Evolutionary conservation across 371 early-diverging fungal species (phyloP), one percentile per base, ranked within the genome.

Genomic region (Mucor velutinosus): DNA sequence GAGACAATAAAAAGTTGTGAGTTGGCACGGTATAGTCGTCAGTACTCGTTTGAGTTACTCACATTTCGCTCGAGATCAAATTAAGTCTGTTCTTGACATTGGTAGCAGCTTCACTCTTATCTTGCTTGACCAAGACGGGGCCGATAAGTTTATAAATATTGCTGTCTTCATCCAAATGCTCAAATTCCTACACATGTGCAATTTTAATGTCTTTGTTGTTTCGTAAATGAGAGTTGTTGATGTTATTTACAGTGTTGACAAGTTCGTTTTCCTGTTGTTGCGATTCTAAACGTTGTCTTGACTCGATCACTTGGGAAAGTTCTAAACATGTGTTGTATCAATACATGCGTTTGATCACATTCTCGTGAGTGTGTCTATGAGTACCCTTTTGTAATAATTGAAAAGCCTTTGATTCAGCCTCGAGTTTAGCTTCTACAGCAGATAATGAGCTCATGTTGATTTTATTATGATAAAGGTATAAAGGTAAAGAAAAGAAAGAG

Each of bases 61-160:
- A 93, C 95, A 96, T 94, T 85, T 98, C 97, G 7, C 80, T 81
- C 27, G 81, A 75, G 75, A 98, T 98, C 64, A 90, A 94, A 47
- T 96, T 94, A 61, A 98, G 87, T 65, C 99, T 93, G 85, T 97
- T 97, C 72, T 91, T 89, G 25, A 98, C 97, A 68, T 97, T 97
- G 30, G 87, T 76, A 17, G 71, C 77, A 27, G 99, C 97, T 77
- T 98, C 99, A 2, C 78, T 69, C 64, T 83, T 86, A 12, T 97
- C 97, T 77, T 98, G 97, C 81, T 93, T 95, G 15, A 97, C 93
- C 23, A 98, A 85, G 21, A 97, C 97, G 35, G 99, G 97, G 0
- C 97, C 99, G 66, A 96, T 92, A 64, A 97, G 82, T 76, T 98
- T 98, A 86, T 91, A 98, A 32, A 98, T 90, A 63, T 88, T 90